A percentile compares a stretch with the other conserved stretches of the same genome.
Evolutionary conservation across 164 flowering plant species (phyloP).

Genomic region (Malania oleifera): DNA sequence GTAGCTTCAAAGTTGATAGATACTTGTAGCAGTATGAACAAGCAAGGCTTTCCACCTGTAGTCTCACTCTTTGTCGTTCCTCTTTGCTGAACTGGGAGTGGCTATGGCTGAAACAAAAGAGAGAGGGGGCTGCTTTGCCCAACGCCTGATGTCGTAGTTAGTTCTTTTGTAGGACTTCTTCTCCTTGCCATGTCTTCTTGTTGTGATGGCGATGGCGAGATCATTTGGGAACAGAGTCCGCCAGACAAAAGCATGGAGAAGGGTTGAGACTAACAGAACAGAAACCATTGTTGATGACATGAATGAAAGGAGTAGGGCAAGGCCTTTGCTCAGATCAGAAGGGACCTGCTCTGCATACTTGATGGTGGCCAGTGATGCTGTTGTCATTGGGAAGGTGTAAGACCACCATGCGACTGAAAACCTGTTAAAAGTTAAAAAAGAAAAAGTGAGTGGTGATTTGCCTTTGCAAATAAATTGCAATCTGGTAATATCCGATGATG

Average conservation of each 20-base stretch:
- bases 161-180: constrained; percentile 47
- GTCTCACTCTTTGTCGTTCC: constrained; percentile 26
- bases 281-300: constrained; percentile 85
- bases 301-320: constrained; percentile 68
- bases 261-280: constrained; percentile 64
- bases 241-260: constrained; percentile 92
- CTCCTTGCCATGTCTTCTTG: constrained; percentile 41
- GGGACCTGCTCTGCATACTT: constrained; percentile 86
- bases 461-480: no score
- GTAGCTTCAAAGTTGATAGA: no score
- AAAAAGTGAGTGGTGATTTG: background rate
- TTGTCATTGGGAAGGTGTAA: constrained; percentile 98
- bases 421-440: constrained; percentile 41
- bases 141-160: constrained; percentile 59
- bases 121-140: constrained; percentile 73
- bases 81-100: constrained; percentile 28
- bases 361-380: constrained; percentile 85
- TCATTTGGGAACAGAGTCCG: constrained; percentile 84
- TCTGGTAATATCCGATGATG: no score
- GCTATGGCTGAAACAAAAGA: constrained; percentile 35
- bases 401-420: constrained; percentile 99
- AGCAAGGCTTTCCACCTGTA: background rate
- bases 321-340: constrained; percentile 44
- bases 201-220: constrained; percentile 86
- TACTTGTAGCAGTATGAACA: no score